These are phyloP conservation scores for Trametes cubensis DNA, from an alignment of 768 basidiomycete species.

Conservation along the genomic window DNA sequence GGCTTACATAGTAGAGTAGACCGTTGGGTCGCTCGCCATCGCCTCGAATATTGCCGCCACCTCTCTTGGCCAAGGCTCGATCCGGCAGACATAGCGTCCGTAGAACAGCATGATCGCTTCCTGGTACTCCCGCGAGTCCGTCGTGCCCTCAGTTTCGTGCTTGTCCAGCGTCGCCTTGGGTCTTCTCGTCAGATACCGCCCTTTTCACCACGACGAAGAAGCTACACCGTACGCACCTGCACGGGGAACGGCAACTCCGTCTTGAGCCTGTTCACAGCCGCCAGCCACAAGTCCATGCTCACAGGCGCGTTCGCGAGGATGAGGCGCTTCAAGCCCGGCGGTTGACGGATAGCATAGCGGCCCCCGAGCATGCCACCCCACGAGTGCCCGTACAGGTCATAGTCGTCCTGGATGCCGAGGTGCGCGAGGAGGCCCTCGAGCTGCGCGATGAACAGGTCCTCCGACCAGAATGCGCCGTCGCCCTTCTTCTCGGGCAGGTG, in stretches of 20 bases:
- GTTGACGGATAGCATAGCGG: constrained; percentile 30
- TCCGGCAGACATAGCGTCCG: constrained; percentile 44
- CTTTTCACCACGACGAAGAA: background rate
- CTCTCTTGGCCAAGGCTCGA: constrained; percentile 37
- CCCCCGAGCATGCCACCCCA: constrained; percentile 51
- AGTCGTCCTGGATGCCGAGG: constrained; percentile 48
- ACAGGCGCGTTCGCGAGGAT: constrained; percentile 35
- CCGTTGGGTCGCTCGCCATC: constrained; percentile 40
- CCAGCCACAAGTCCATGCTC: constrained; percentile 39
- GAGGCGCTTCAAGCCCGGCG: constrained; percentile 38
- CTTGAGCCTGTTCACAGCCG: constrained; percentile 28
- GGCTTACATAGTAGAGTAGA: constrained; percentile 40
- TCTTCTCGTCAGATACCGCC: background rate
- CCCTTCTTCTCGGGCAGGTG: constrained; percentile 52
- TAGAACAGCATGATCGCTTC: constrained; percentile 43
- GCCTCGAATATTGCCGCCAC: constrained; percentile 28
- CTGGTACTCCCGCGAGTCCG: constrained; percentile 47
- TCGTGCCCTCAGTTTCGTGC: constrained; percentile 49
- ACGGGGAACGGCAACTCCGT: constrained; percentile 36
- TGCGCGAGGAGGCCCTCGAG: constrained; percentile 45
- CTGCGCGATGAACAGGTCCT: constrained; percentile 53
- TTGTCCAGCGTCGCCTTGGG: constrained; percentile 32
- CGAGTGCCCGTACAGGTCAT: constrained; percentile 47
- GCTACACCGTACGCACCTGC: constrained; percentile 25
- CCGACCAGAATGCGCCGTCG: constrained; percentile 50